Percentiles rank a stretch among this genome's conserved stretches.
Evolutionary conservation across 2,329 filamentous ascomycete genomes (phyloP).

Genomic region (Penicillium italicum): DNA sequence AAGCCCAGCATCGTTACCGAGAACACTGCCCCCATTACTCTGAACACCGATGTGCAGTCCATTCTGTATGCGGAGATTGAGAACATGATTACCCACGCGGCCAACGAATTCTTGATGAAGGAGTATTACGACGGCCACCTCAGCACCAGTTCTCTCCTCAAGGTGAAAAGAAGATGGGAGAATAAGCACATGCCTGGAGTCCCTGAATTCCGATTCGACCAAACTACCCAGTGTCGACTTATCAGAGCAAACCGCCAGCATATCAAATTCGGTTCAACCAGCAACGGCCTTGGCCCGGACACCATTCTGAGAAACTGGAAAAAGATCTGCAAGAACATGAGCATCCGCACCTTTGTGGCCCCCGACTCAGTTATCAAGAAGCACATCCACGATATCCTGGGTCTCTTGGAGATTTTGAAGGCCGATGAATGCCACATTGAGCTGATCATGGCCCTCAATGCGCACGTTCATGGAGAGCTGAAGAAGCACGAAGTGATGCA

Average conservation of each 20-base stretch:
- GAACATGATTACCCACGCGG: conserved; percentile 44
- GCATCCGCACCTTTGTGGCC: not conserved
- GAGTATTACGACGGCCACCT: conserved; percentile 42
- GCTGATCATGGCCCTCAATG: not conserved
- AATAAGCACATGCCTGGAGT: conserved; percentile 48
- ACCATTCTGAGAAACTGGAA: conserved; percentile 48
- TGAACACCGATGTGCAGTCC: conserved; percentile 41
- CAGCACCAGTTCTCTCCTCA: conserved; percentile 39
- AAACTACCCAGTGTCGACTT: conserved; percentile 49
- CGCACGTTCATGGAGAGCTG: not conserved
- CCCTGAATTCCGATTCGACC: conserved; percentile 52
- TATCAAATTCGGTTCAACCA: conserved; percentile 42
- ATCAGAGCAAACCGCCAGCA: conserved; percentile 46
- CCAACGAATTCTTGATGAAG: conserved; percentile 45
- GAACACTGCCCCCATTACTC: conserved; percentile 36
- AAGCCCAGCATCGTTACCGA: conserved; percentile 2
- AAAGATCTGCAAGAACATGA: conserved; percentile 36
- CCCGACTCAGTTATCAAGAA: not conserved
- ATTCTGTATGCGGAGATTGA: conserved; percentile 47
- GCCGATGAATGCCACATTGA: not conserved
- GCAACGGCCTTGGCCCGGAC: conserved; percentile 8
- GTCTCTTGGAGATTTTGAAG: not conserved
- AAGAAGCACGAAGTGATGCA: not conserved
- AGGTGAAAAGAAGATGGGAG: conserved; percentile 43
- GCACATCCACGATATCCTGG: not conserved